These are phyloP conservation scores for Leptosphaerulina australis DNA, from an alignment of 2,329 filamentous ascomycete genomes.

Conservation along the genomic window DNA sequence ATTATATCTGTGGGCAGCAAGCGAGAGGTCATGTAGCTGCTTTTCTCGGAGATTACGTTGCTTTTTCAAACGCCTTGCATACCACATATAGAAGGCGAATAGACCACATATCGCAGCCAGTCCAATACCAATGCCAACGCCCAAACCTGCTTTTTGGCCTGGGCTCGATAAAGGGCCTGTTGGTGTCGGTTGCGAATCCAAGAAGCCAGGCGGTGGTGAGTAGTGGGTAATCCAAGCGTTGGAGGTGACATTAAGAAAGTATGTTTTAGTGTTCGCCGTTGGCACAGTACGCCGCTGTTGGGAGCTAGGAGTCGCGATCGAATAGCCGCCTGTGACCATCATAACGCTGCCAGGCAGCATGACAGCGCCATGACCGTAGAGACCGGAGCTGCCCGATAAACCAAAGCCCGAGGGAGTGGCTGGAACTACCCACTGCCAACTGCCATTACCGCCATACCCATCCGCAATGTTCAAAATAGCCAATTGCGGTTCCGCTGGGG, in stretches of 20 bases:
- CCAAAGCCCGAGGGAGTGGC: constrained; percentile 51
- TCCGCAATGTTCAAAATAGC: constrained; percentile 76
- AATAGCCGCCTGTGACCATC: constrained; percentile 66
- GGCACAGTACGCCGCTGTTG: constrained; percentile 46
- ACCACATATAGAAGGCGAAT: constrained; percentile 56
- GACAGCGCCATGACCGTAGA: constrained; percentile 66
- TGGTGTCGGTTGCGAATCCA: constrained; percentile 15
- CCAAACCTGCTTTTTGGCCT: constrained; percentile 55
- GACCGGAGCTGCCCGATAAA: constrained; percentile 53
- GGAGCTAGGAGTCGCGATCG: constrained; percentile 52
- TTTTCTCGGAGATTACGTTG: constrained; percentile 58
- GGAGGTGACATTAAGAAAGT: constrained; percentile 68
- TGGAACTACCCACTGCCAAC: constrained; percentile 75
- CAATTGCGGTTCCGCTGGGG: constrained; percentile 80
- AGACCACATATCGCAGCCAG: constrained; percentile 51
- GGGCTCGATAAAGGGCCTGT: constrained; percentile 50
- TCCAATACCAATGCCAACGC: constrained; percentile 53
- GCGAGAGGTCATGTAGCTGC: constrained; percentile 59
- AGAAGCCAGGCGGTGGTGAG: constrained; percentile 51
- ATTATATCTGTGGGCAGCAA: constrained; percentile 56
- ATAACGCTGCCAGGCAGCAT: constrained; percentile 67
- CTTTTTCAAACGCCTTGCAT: constrained; percentile 49
- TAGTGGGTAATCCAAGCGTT: constrained; percentile 65
- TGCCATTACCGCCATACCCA: constrained; percentile 66
- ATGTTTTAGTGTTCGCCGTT: constrained; percentile 53